A percentile compares a stretch with the other conserved stretches of the same genome.
Conservation (phyloP, 805 yeast genomes). For the Hanseniaspora valbyensis region DNA sequence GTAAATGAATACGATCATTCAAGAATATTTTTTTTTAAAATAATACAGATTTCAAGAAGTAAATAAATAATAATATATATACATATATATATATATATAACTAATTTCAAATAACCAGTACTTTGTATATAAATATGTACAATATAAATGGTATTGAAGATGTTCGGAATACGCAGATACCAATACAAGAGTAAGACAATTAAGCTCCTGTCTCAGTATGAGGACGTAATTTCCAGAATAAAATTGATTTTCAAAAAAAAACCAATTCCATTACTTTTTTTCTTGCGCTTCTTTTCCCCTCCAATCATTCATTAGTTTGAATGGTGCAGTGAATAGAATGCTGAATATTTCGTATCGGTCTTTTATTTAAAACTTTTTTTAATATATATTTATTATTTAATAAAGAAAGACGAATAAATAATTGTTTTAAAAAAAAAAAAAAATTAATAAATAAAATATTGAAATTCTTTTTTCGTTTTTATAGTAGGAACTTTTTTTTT, state of each 20-base stretch:
- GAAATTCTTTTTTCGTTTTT: not conserved
- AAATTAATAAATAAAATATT: not conserved
- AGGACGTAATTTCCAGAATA: slow-evolving; percentile 28
- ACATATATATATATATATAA: too few species aligned
- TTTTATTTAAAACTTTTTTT: too few species aligned
- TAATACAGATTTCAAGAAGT: too few species aligned
- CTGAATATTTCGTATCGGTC: slow-evolving; percentile 28
- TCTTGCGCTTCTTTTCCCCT: slow-evolving; percentile 34
- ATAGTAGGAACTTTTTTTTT: not conserved
- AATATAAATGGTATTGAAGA: slow-evolving; percentile 7
- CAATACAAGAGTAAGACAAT: slow-evolving; percentile 22
- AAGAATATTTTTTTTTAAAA: too few species aligned
- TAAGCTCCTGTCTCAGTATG: slow-evolving; percentile 26
- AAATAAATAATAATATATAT: too few species aligned
- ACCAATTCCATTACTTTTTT: slow-evolving; percentile 14
- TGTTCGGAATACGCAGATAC: slow-evolving; percentile 28
- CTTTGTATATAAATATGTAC: slow-evolving; percentile 15
- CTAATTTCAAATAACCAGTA: not conserved
- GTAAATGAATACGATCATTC: too few species aligned
- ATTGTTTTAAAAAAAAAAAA: too few species aligned
- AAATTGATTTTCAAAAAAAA: slow-evolving; percentile 10
- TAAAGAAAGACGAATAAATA: too few species aligned
- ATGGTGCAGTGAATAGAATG: slow-evolving; percentile 33
- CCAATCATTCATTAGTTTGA: slow-evolving; percentile 28
- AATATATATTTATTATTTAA: not conserved